These are phyloP conservation scores for Malus hybrid DNA, from an alignment of 331 rosid species.

Conservation along the genomic window DNA sequence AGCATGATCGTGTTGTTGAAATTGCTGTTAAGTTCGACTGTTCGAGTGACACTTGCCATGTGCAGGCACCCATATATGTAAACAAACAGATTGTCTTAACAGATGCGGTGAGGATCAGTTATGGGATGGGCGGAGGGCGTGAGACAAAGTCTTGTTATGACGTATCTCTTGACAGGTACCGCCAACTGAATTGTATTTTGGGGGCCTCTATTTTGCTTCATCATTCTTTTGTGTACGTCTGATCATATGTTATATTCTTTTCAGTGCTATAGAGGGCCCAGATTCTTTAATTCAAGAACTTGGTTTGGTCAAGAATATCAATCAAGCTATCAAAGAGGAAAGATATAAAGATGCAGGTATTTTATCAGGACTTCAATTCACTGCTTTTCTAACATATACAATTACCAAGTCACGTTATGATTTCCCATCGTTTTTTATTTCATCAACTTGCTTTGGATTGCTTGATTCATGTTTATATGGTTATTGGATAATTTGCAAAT, in stretches of 20 bases:
- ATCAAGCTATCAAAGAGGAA: conserved; percentile 66
- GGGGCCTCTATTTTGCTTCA: background rate
- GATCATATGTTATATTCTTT: conserved; percentile 11
- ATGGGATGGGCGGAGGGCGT: conserved; percentile 62
- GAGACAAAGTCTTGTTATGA: conserved; percentile 53
- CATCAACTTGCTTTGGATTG: conserved; percentile 3
- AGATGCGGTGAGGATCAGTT: conserved; percentile 71
- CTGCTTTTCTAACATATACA: background rate
- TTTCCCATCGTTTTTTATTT: background rate
- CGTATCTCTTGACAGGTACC: conserved; percentile 85
- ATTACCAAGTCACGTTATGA: background rate
- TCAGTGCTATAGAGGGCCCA: conserved; percentile 81
- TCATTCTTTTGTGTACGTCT: conserved; percentile 6
- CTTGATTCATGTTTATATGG: background rate
- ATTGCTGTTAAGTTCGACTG: background rate
- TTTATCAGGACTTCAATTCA: background rate
- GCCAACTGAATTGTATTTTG: conserved; percentile 10
- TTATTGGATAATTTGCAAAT: conserved; percentile 1
- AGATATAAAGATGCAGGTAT: conserved; percentile 86
- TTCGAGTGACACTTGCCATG: conserved; percentile 20
- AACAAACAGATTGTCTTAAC: conserved; percentile 67
- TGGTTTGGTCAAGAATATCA: conserved; percentile 61
- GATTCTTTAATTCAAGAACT: conserved; percentile 66
- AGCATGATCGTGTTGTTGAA: background rate
- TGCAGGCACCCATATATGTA: conserved; percentile 96